Base-by-base conservation (phyloP, 768 basidiomycete species). In the Mycena galericulata region DNA sequence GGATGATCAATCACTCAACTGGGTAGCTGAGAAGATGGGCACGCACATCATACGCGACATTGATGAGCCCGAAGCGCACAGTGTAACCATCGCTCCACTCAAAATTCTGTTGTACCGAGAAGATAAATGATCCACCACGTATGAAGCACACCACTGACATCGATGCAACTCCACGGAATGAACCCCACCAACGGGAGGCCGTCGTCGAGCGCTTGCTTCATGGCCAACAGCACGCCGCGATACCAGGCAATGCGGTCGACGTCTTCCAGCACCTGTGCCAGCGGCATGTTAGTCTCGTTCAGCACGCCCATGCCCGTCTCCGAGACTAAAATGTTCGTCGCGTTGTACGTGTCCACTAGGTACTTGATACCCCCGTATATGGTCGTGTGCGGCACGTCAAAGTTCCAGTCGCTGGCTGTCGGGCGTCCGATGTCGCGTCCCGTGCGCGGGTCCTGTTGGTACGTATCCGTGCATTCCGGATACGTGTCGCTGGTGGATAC, bases 61-160 rank as follows among this genome's bases (percentile, higher is more conserved):
- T 77, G 4, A 83, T 84, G 41, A 82, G 78, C 11, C 84, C 84
- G 62, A 86, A 85, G 18, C 84, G 82, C 10, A 81, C 80, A 40
- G 74, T 77, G 67, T 84, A 84, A 1, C 84, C 83, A 43, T 83
- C 79, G 8, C 79, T 80, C 83, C 84, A 85, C 73, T 85, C 84
- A 58, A 83, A 85, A 69, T 84, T 85, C 68, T 85, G 81, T 18
- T 41, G 43, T 24, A 54, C 17, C 56, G 62, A 51, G 68, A n/a
- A n/a, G 27, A 58, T 40, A 29, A 58, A 53, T 20, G 15, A 22
- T 45, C 20, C 32, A 36, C n/a, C 4, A 6, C 15, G 7, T 26
- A 10, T 6, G 36, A 10, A 41, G 50, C 20, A 11, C 6, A 51
- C 8, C 20, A 41, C 56, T 57, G 8, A 68, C 63, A 46, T 41